Evolutionary conservation across 2,329 filamentous ascomycete genomes (phyloP), one percentile per base, ranked within the genome.

Genomic region (Fusarium nematophilum): DNA sequence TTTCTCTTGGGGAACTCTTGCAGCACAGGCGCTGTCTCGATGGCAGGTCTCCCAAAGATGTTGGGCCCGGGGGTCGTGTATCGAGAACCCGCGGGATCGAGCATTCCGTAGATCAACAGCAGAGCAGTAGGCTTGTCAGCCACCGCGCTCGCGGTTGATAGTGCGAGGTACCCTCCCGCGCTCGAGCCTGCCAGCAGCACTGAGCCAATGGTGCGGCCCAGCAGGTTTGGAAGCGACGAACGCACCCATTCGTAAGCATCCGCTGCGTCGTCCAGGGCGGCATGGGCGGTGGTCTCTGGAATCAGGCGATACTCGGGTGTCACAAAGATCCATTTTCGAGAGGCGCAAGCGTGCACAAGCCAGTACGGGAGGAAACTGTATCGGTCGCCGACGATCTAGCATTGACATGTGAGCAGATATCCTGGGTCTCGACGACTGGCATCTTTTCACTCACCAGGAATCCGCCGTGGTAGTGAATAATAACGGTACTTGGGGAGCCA

Each of bases 241-340:
- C 44, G 47, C 5, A 66, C 63, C 63, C 65, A 68, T 9, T 57
- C 36, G 17, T 68, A 68, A 1, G 65, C 65, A 10, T 68, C 65
- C 2, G 44, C 25, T 0, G 54, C 57, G 6, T 68, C 65, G 0
- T 66, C 57, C 0, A 68, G 27, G 0, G 65, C 42, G 30, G 34
- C 38, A 5, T 67, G 65, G 4, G 65, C 65, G 0, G 60, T 65
- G 3, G 60, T 57, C 4, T 68, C 65, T 2, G 65, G 65, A 2
- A 68, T 26, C 15, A 68, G 45, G 0, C 65, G 65, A 14, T 68
- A 68, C 23, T 68, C 65, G 2, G 65, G 65, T 1, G 54, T 65
- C 1, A 68, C 60, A 3, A 68, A 68, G 18, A 66, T 55, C 65
- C 65, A 68, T 48, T 55, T 68, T 7, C 65, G 57, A 26, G 60